Base-by-base conservation (phyloP, 2,329 filamentous ascomycete genomes). In the Calonectria fujianensis region DNA sequence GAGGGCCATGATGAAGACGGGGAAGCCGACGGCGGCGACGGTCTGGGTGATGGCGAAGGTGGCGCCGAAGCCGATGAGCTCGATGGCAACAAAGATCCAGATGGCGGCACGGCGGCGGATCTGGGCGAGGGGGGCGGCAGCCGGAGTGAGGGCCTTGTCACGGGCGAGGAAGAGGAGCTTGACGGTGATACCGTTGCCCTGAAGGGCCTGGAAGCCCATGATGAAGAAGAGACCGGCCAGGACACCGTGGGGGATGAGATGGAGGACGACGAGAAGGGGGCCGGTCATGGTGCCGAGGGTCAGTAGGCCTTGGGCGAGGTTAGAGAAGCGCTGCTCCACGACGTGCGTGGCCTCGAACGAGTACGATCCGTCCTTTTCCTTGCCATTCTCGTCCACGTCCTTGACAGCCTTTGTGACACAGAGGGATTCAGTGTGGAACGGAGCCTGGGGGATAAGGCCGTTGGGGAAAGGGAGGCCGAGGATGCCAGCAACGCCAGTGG, bases 11-110 rank as follows among this genome's bases (percentile, higher is more conserved):
- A 96, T 95, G 76, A 95, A 90, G 45, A 95, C 89, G 11, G 94
- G 94, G 78, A 96, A 96, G 0, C 94, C 94, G 14, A 96, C 94
- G 3, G 94, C 94, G 3, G 94, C 94, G 65, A 96, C 93, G 0
- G 94, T 96, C 85, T 96, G 93, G 0, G 94, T 96, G 80, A 96
- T 94, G 74, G 94, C 94, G 83, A 96, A 96, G 0, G 94, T 96
- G 29, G 93, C 94, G 3, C 89, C 94, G 79, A 96, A 96, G 0
- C 91, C 94, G 54, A 93, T 31, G 5, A 96, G 85, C 84, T 96
- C 92, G 41, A 95, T 84, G 10, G 85, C 85, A 8, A 95, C 93
- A 80, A 96, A 96, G 5, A 85, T 84, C 93, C 94, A 96, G 75
- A 96, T 87, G n/a, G 92, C 91, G 18, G 81, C 80, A 48, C 91